Evolutionary conservation across 225 moss, liverwort and hornwort species (phyloP).

Genomic region (Takakia lepidozioides): DNA sequence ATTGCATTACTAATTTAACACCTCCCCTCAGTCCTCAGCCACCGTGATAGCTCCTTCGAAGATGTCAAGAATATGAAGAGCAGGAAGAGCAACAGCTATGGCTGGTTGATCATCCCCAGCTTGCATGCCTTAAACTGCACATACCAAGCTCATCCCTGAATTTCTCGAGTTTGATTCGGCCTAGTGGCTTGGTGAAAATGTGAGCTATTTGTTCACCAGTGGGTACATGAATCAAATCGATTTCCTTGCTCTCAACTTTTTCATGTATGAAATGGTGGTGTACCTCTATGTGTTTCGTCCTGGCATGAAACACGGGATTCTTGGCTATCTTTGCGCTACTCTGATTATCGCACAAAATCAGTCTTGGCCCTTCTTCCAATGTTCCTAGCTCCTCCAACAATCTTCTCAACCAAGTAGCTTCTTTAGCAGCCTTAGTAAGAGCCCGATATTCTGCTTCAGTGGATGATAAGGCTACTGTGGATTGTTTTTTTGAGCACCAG

Average conservation of each 20-base stretch:
- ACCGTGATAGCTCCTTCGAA: too few species aligned
- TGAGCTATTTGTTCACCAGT: not conserved
- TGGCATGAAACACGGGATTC: slow-evolving; percentile 4
- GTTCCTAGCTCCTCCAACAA: not conserved
- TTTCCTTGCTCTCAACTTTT: not conserved
- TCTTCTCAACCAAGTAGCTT: not conserved
- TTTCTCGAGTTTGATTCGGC: not conserved
- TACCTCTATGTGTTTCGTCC: slow-evolving; percentile 7
- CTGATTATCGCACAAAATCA: not conserved
- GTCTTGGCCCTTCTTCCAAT: not conserved
- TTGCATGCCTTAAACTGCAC: not conserved
- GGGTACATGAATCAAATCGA: not conserved
- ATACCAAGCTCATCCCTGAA: not conserved
- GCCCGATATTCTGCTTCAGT: not conserved
- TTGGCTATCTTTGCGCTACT: slow-evolving; percentile 3
- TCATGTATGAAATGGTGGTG: slow-evolving; percentile 8
- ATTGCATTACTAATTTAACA: too few species aligned
- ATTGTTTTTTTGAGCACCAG: slow-evolving; percentile 1
- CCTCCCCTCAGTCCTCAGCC: too few species aligned
- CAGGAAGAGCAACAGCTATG: too few species aligned
- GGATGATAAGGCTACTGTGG: not conserved
- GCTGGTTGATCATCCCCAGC: too few species aligned
- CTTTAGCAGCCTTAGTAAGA: not conserved
- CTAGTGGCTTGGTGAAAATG: not conserved
- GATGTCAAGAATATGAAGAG: too few species aligned